These are phyloP conservation scores for Blastocystis sp. DNA, from an alignment of 352 stramenopile genomes.

Conservation along the genomic window DNA sequence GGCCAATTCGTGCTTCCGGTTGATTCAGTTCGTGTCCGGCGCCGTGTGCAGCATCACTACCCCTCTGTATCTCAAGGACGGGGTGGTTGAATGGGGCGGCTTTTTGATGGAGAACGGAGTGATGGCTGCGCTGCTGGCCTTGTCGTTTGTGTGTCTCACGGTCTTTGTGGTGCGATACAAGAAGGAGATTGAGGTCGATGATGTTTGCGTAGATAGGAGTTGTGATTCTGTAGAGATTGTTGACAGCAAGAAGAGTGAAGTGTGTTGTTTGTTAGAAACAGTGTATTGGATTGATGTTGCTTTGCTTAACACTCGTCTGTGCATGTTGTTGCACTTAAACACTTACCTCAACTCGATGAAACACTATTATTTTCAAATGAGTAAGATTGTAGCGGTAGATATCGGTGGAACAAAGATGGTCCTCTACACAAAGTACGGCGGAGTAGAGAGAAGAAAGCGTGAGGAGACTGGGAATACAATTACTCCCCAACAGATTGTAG, in stretches of 20 bases:
- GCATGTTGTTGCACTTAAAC: too few relatives aligned
- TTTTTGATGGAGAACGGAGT: slow-evolving; percentile 45
- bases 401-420: slow-evolving; percentile 55
- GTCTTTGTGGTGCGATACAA: slow-evolving; percentile 16
- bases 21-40: slow-evolving; percentile 35
- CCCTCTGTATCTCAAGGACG: slow-evolving; percentile 19
- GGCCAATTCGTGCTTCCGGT: slow-evolving; percentile 28
- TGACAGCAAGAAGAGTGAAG: background rate
- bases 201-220: background rate
- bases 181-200: slow-evolving; percentile 36
- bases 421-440: background rate
- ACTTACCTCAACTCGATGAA: background rate
- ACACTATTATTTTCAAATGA: background rate
- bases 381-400: slow-evolving; percentile 35
- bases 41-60: slow-evolving; percentile 13
- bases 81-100: background rate
- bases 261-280: background rate
- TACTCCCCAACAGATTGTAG: background rate
- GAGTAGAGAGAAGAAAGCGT: background rate
- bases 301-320: too few relatives aligned
- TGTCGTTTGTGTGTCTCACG: background rate
- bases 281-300: too few relatives aligned
- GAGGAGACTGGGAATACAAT: background rate
- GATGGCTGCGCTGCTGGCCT: background rate
- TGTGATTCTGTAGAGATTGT: slow-evolving; percentile 8